These are phyloP conservation scores for Fraxinus baroniana DNA, from an alignment of 305 asterid species.

Conservation along the genomic window DNA sequence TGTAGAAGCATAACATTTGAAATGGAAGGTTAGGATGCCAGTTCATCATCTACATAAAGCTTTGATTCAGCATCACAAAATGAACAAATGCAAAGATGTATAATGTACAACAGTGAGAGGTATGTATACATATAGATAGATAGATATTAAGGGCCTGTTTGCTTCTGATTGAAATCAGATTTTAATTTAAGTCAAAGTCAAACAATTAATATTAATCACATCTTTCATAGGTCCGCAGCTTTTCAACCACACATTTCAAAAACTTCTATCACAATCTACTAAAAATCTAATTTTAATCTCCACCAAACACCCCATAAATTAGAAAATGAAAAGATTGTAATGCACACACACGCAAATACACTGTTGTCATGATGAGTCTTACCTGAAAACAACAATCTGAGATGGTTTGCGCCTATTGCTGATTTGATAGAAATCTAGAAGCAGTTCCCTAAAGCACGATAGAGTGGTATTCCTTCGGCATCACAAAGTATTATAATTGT, in stretches of 20 bases:
- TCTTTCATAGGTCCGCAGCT: too few relatives aligned
- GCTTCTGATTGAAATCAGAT: too few relatives aligned
- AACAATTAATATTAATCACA: too few relatives aligned
- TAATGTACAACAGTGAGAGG: not conserved
- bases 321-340: conserved; percentile 8
- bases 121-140: not conserved
- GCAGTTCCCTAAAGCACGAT: conserved; percentile 70
- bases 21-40: not conserved
- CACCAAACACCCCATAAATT: not conserved
- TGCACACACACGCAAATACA: not conserved
- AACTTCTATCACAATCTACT: too few relatives aligned
- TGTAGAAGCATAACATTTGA: not conserved
- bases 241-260: too few relatives aligned
- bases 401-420: conserved; percentile 71
- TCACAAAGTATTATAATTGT: conserved; percentile 9
- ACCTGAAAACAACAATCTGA: conserved; percentile 86
- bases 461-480: conserved; percentile 21
- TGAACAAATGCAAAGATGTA: conserved; percentile 2
- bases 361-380: conserved; percentile 20
- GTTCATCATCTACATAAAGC: conserved; percentile 3
- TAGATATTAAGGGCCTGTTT: not conserved
- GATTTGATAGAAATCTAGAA: conserved; percentile 69
- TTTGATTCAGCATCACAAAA: not conserved
- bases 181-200: too few relatives aligned
- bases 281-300: too few relatives aligned